Evolutionary conservation across 345 rosid genomes (phyloP).

Genomic region (Citrus unshiu): DNA sequence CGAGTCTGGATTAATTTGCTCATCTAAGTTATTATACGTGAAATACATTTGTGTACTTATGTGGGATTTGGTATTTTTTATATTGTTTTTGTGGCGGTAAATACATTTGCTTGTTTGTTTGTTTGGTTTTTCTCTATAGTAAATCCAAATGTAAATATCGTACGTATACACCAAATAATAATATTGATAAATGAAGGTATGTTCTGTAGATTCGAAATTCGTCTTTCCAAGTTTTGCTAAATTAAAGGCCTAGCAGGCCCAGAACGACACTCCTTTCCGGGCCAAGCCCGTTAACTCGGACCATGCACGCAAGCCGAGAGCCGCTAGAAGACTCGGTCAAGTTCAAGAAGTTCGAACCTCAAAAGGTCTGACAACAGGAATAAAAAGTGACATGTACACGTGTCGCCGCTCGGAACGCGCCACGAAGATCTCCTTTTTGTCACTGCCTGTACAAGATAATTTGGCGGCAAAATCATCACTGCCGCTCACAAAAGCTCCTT

Average conservation of each 20-base stretch:
- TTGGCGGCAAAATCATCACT: constrained; percentile 17
- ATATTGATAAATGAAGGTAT: too few species aligned
- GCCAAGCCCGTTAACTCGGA: not conserved
- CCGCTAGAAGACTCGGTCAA: not conserved
- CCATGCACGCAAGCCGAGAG: not conserved
- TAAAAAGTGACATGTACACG: not conserved
- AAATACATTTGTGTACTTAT: too few species aligned
- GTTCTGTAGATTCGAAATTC: not conserved
- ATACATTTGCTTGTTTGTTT: too few species aligned
- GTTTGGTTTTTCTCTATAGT: too few species aligned
- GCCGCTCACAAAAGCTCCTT: not conserved
- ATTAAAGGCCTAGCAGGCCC: not conserved
- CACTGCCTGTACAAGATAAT: not conserved
- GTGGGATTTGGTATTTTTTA: too few species aligned
- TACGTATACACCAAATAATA: too few species aligned
- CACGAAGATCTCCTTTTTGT: not conserved
- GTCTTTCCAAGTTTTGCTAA: not conserved
- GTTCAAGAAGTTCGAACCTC: not conserved
- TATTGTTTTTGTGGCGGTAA: too few species aligned
- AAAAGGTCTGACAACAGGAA: not conserved
- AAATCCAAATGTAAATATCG: too few species aligned
- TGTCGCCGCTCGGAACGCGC: not conserved
- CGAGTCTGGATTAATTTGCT: too few species aligned
- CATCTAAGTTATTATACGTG: too few species aligned
- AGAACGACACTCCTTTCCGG: not conserved